These are phyloP conservation scores for Naegleria lovaniensis DNA, from an alignment of 208 protist genomes.

Conservation along the genomic window DNA sequence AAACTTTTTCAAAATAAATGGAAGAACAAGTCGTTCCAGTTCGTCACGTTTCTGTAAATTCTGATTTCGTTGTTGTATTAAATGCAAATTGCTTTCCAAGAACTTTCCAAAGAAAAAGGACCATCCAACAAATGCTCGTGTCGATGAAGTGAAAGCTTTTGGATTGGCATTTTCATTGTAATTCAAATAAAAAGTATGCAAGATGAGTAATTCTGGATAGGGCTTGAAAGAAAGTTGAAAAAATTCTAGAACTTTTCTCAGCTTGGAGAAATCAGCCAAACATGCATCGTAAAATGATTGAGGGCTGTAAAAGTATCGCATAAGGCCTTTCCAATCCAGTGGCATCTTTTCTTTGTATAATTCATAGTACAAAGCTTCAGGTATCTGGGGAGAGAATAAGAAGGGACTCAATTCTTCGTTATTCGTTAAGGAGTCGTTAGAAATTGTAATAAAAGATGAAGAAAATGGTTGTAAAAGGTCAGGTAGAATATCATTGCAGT, in stretches of 20 bases:
- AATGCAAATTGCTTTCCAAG: neutral
- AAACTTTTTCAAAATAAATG: neutral
- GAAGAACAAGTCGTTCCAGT: neutral
- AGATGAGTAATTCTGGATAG: neutral
- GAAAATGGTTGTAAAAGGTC: too few species aligned
- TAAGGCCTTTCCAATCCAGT: neutral
- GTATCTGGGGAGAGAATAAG: too few species aligned
- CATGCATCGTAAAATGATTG: neutral
- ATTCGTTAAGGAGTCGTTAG: too few species aligned
- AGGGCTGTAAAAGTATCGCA: neutral
- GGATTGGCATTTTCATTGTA: neutral
- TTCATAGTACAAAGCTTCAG: too few species aligned
- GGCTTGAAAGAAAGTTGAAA: neutral
- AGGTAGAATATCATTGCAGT: too few species aligned
- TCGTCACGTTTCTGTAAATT: neutral
- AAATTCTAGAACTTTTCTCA: neutral
- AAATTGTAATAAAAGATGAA: too few species aligned
- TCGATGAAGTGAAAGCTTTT: neutral
- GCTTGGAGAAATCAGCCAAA: neutral
- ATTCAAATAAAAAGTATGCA: neutral
- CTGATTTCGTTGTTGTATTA: neutral
- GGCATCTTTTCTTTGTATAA: too few species aligned
- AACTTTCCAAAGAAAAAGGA: neutral
- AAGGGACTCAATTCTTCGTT: too few species aligned
- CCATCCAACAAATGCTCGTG: neutral